phyloP scores from a whole-genome alignment of 73 alveolate species.

The Tetrahymena thermophila region DNA sequence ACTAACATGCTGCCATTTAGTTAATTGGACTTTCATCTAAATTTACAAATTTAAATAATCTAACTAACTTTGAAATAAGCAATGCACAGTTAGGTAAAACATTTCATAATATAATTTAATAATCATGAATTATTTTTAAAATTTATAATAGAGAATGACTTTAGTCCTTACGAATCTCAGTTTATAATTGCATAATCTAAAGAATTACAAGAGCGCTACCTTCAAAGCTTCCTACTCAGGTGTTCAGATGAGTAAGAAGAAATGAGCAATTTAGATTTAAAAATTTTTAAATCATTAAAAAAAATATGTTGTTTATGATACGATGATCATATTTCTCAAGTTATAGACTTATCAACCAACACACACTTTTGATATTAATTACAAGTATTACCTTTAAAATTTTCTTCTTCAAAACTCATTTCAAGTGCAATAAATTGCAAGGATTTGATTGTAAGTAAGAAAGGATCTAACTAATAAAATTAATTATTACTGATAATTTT shows the following conservation, averaged over 20 bases:
- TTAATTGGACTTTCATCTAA: not conserved
- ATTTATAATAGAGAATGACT: not conserved
- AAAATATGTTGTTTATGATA: not conserved
- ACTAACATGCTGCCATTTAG: not conserved
- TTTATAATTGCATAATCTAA: not conserved
- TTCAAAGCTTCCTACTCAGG: not conserved
- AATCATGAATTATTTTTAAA: no score
- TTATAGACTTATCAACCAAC: no score
- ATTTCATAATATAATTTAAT: no score
- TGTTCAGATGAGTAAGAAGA: not conserved
- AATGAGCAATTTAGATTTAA: not conserved
- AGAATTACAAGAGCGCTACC: not conserved
- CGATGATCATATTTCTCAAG: no score
- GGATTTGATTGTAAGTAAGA: no score
- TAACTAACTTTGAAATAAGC: no score
- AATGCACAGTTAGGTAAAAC: not conserved
- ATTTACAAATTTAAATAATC: not conserved
- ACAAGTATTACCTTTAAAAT: no score
- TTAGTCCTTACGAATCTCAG: not conserved
- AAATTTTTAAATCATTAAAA: not conserved
- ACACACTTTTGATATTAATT: no score
- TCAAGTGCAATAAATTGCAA: no score
- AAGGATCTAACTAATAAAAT: no score
- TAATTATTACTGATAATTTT: no score
- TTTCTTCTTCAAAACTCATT: no score